phyloP scores from a whole-genome alignment of 2,329 filamentous ascomycete species.

The Dothideomycetes sp. region DNA sequence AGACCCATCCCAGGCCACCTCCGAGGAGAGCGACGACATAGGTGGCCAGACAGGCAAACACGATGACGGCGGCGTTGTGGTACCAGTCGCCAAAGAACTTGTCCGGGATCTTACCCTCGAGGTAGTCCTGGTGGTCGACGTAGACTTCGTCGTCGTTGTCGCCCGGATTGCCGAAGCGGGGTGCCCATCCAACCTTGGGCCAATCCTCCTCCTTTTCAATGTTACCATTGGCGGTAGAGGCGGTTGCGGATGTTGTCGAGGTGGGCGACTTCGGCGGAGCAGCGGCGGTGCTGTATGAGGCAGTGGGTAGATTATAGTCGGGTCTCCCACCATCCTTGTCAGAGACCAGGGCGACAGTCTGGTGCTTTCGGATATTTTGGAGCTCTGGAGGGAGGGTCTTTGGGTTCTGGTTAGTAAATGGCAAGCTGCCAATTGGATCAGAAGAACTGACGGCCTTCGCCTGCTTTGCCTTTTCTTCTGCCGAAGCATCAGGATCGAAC shows the following conservation, averaged over 20 bases:
- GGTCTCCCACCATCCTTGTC: constrained; percentile 64
- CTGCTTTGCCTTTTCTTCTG: constrained; percentile 75
- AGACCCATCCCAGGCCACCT: constrained; percentile 84
- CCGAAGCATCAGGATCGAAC: constrained; percentile 76
- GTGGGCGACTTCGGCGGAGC: constrained; percentile 30
- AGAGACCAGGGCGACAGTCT: constrained; percentile 61
- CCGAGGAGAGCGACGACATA: constrained; percentile 86
- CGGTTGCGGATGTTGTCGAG: constrained; percentile 4
- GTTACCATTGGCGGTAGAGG: constrained; percentile 31
- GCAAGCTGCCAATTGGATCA: no score
- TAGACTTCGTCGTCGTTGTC: constrained; percentile 41
- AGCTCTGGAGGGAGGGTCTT: constrained; percentile 56
- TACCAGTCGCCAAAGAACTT: constrained; percentile 98
- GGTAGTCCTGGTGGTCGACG: constrained; percentile 76
- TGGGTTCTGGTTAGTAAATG: neutral
- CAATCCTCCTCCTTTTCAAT: constrained; percentile 43
- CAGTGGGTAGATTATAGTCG: constrained; percentile 66
- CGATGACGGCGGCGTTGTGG: constrained; percentile 87
- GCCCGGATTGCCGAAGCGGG: constrained; percentile 64
- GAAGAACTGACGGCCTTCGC: constrained; percentile 55
- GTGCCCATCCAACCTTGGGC: constrained; percentile 70
- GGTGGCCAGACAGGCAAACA: constrained; percentile 81
- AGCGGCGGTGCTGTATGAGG: constrained; percentile 52
- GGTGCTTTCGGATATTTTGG: constrained; percentile 48
- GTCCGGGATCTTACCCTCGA: constrained; percentile 77